These are phyloP conservation scores for Chrysosporium queenslandicum DNA, from an alignment of 2,329 filamentous ascomycete genomes.

Conservation along the genomic window DNA sequence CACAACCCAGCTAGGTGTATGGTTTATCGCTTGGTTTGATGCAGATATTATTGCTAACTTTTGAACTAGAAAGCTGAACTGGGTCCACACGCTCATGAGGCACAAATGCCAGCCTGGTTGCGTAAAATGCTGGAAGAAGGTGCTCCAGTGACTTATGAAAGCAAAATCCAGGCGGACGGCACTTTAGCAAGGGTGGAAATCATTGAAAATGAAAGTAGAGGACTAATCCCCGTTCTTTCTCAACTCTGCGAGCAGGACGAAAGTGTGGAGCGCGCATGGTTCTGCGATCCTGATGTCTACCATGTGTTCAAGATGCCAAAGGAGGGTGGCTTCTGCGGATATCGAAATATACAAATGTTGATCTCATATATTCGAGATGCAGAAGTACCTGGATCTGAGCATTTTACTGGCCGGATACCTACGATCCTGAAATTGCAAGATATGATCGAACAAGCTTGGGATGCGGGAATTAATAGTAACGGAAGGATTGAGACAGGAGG, in stretches of 20 bases:
- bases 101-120: constrained; percentile 63
- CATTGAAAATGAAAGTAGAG: constrained; percentile 41
- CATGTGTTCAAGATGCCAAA: constrained; percentile 73
- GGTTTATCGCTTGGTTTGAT: not conserved
- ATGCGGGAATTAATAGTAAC: constrained; percentile 64
- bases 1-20: not conserved
- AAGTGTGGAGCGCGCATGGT: constrained; percentile 59
- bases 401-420: constrained; percentile 55
- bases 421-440: constrained; percentile 76
- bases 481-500: constrained; percentile 76
- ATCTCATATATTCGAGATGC: constrained; percentile 63
- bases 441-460: constrained; percentile 79
- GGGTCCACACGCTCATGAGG: constrained; percentile 62
- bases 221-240: constrained; percentile 53
- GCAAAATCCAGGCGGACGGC: constrained; percentile 40
- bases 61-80: constrained; percentile 47
- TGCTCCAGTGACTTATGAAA: constrained; percentile 46
- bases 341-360: constrained; percentile 89
- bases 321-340: constrained; percentile 89
- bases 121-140: constrained; percentile 51
- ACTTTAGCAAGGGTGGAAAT: constrained; percentile 34
- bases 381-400: constrained; percentile 46
- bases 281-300: constrained; percentile 64
- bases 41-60: not conserved
- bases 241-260: constrained; percentile 56